Percentiles rank a stretch among this genome's conserved stretches.
Conservation (phyloP, 179 eudicot species). For the Corrigiola litoralis region DNA sequence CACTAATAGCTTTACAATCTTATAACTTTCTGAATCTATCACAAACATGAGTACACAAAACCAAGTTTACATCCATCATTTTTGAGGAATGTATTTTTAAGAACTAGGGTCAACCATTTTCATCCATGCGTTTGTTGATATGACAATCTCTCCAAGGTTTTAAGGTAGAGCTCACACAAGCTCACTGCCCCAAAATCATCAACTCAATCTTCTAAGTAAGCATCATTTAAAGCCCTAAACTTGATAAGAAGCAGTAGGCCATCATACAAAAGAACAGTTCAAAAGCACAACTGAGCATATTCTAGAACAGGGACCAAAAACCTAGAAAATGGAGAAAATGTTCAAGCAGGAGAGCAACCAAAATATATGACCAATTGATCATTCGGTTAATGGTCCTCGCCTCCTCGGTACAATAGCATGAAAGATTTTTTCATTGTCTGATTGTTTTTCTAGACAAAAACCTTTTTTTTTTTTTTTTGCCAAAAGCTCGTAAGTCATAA, state of each 20-base stretch:
- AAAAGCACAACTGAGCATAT: background rate
- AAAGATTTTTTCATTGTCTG: background rate
- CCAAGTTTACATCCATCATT: background rate
- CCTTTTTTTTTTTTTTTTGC: background rate
- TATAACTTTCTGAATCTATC: too few species aligned
- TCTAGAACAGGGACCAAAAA: background rate
- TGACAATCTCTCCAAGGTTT: background rate
- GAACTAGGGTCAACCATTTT: background rate
- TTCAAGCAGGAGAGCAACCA: background rate
- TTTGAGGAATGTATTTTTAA: background rate
- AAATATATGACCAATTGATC: background rate
- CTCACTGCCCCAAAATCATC: background rate
- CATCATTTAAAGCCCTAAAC: background rate
- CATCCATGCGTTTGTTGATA: background rate
- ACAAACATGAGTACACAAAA: background rate
- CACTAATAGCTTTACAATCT: too few species aligned
- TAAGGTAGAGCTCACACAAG: background rate
- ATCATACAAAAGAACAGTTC: background rate
- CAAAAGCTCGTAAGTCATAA: background rate
- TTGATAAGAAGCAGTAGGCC: background rate
- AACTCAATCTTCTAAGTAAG: background rate
- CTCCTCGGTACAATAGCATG: too few species aligned
- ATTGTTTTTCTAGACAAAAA: background rate
- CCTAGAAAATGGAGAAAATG: background rate
- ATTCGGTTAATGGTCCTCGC: too few species aligned